phyloP scores from a whole-genome alignment of 176 grass and related monocot species.

The Thalia dealbata region DNA sequence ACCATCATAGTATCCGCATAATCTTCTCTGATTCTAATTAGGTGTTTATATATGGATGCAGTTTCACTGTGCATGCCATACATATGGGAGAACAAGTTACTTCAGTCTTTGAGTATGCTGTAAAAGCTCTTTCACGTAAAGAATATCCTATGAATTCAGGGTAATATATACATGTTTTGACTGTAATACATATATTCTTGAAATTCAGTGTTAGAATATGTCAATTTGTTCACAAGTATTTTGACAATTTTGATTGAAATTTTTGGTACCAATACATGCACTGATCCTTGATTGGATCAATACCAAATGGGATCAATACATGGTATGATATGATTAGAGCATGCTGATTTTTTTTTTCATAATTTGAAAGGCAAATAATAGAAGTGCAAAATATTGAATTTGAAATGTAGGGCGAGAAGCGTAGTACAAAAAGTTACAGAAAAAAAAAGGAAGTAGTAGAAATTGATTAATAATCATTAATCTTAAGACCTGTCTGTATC shows the following conservation, averaged over 20 bases:
- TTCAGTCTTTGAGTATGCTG: slow-evolving; percentile 81
- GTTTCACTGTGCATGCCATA: slow-evolving; percentile 84
- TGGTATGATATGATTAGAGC: too few species aligned
- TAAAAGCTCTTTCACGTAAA: slow-evolving; percentile 66
- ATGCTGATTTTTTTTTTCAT: too few species aligned
- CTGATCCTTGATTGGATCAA: too few species aligned
- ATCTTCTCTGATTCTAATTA: slow-evolving; percentile 4
- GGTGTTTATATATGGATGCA: slow-evolving; percentile 30
- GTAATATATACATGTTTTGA: slow-evolving; percentile 26
- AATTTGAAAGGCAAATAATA: too few species aligned
- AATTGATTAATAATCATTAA: too few species aligned
- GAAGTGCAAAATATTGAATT: too few species aligned
- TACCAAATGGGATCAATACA: too few species aligned
- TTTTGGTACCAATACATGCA: too few species aligned
- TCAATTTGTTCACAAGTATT: background rate
- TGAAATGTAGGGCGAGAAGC: too few species aligned
- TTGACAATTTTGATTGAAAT: background rate
- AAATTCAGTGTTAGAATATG: background rate
- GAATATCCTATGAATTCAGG: slow-evolving; percentile 46
- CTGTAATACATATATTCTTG: background rate
- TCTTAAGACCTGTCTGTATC: too few species aligned
- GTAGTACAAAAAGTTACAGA: too few species aligned
- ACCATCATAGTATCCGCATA: slow-evolving; percentile 4
- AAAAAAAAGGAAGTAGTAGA: too few species aligned
- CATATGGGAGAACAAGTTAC: slow-evolving; percentile 77